phyloP scores from a whole-genome alignment of 1,284 basidiomycete genomes.

The Leccinum variabile region DNA sequence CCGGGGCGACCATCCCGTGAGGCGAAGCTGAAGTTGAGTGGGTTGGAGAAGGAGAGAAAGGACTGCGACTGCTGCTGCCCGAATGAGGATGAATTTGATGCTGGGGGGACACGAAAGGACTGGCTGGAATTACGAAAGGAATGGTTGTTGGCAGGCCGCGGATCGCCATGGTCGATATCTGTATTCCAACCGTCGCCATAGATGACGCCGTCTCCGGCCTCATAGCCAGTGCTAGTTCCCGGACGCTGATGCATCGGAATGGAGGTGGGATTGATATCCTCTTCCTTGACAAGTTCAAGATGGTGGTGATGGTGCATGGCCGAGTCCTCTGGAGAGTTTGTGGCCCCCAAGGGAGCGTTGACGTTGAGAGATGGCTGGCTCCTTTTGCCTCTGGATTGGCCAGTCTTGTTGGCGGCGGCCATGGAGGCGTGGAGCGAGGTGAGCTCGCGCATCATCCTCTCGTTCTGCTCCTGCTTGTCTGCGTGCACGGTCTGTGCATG shows the following conservation, averaged over 20 bases:
- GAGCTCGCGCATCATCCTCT: slow-evolving; percentile 88
- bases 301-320: slow-evolving; percentile 11
- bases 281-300: slow-evolving; percentile 51
- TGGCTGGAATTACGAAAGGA: slow-evolving; percentile 72
- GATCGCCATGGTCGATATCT: slow-evolving; percentile 39
- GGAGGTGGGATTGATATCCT: slow-evolving; percentile 39
- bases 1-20: slow-evolving; percentile 46
- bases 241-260: slow-evolving; percentile 53
- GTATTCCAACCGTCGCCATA: slow-evolving; percentile 40
- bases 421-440: slow-evolving; percentile 84
- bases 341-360: not conserved
- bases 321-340: slow-evolving; percentile 13
- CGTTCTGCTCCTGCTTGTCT: slow-evolving; percentile 86
- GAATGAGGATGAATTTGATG: slow-evolving; percentile 39
- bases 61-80: slow-evolving; percentile 55
- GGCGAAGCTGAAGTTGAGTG: slow-evolving; percentile 52
- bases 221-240: slow-evolving; percentile 69
- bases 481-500: slow-evolving; percentile 96
- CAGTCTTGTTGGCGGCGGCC: slow-evolving; percentile 66
- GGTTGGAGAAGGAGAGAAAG: slow-evolving; percentile 60
- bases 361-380: slow-evolving; percentile 22
- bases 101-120: slow-evolving; percentile 59
- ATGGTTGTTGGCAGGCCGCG: slow-evolving; percentile 44
- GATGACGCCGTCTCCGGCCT: slow-evolving; percentile 48
- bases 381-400: slow-evolving; percentile 46